phyloP scores from a whole-genome alignment of 805 yeast genomes.

The Yamadazyma olivae region DNA sequence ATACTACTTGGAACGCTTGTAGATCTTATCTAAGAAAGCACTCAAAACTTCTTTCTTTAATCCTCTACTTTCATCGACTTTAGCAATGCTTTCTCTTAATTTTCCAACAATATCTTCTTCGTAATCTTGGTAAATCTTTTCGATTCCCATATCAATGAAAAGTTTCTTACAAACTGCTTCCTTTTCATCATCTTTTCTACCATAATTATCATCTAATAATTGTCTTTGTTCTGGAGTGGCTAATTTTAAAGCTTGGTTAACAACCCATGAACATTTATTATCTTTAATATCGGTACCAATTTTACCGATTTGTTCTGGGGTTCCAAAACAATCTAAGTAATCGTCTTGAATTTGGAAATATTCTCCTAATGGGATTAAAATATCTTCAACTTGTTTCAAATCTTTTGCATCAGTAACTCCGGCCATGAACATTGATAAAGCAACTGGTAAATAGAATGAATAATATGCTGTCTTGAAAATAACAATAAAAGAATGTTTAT shows the following conservation, averaged over 20 bases:
- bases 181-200: constrained; percentile 65
- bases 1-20: constrained; percentile 89
- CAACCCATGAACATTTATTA: constrained; percentile 97
- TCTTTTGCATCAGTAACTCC: constrained; percentile 71
- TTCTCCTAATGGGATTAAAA: constrained; percentile 93
- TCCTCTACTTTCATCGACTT: constrained; percentile 88
- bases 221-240: constrained; percentile 79
- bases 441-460: constrained; percentile 96
- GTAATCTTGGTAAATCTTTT: constrained; percentile 67
- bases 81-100: constrained; percentile 61
- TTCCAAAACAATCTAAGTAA: constrained; percentile 93
- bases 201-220: constrained; percentile 84
- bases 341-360: constrained; percentile 99
- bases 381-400: constrained; percentile 81
- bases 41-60: constrained; percentile 84
- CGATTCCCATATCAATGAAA: constrained; percentile 71
- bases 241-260: constrained; percentile 84
- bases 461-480: constrained; percentile 96
- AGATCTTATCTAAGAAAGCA: constrained; percentile 82
- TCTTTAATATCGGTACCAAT: constrained; percentile 98
- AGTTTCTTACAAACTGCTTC: constrained; percentile 73
- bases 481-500: constrained; percentile 92
- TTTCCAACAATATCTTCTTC: constrained; percentile 75
- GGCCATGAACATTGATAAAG: constrained; percentile 90
- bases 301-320: constrained; percentile 96